Percentiles rank a stretch among this genome's conserved stretches.
Evolutionary conservation across 768 basidiomycete species (phyloP).

Genomic region (Pleurotus tuber-regium): DNA sequence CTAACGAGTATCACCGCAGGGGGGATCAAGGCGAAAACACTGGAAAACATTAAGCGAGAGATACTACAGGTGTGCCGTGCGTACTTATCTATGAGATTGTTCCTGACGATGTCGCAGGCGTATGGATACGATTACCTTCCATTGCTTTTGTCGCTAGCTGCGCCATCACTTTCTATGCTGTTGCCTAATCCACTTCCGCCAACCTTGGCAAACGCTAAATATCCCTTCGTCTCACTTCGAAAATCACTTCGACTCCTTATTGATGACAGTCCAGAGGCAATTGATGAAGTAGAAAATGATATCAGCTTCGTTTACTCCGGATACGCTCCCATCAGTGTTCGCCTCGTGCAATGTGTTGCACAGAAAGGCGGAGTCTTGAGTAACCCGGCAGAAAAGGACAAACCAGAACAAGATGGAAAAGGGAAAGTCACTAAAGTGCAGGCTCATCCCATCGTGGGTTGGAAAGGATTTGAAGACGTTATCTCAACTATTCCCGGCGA

Average conservation of each 20-base stretch:
- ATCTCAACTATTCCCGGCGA: slow-evolving; percentile 79
- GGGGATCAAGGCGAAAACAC: slow-evolving; percentile 80
- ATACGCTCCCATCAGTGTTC: slow-evolving; percentile 89
- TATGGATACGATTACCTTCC: slow-evolving; percentile 78
- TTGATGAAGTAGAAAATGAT: slow-evolving; percentile 87
- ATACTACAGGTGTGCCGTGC: slow-evolving; percentile 63
- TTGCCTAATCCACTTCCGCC: slow-evolving; percentile 67
- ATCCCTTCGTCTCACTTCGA: slow-evolving; percentile 69
- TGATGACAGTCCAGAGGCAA: slow-evolving; percentile 75
- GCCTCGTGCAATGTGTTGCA: slow-evolving; percentile 89
- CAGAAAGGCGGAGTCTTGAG: slow-evolving; percentile 89
- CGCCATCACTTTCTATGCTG: slow-evolving; percentile 66
- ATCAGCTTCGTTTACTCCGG: slow-evolving; percentile 97
- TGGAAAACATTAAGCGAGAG: slow-evolving; percentile 90
- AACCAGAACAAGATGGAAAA: slow-evolving; percentile 28
- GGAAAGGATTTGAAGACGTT: slow-evolving; percentile 97
- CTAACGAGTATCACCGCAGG: slow-evolving; percentile 82
- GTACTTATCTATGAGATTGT: slow-evolving; percentile 10
- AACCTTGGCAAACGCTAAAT: slow-evolving; percentile 49
- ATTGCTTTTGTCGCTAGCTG: slow-evolving; percentile 59
- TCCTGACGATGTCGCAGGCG: slow-evolving; percentile 43
- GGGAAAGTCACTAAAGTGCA: slow-evolving; percentile 51
- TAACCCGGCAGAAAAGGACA: slow-evolving; percentile 59
- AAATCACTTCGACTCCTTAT: slow-evolving; percentile 90
- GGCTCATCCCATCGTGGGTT: slow-evolving; percentile 91